Base-by-base conservation (phyloP, 2,329 filamentous ascomycete species). In the Scedosporium apiospermum region DNA sequence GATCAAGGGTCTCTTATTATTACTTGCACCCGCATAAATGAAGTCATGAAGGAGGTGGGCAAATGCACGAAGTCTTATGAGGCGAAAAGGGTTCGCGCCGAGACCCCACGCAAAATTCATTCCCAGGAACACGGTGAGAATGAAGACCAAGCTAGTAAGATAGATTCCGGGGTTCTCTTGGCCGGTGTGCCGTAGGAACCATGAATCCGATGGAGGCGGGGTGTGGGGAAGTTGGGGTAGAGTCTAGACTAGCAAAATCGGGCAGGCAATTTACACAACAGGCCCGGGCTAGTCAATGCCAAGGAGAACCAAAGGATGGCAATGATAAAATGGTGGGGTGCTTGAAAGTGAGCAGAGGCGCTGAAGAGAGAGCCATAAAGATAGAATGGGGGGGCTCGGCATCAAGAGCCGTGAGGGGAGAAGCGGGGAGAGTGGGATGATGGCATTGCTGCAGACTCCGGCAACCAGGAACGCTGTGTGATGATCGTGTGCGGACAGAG, bases 381-480 rank as follows among this genome's bases (percentile, higher is more conserved):
- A 14, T 3, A 6, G 12, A n/a, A n/a, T 1, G 51, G 51, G 18
- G 18, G 23, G 18, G 23, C 12, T 23, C 51, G 51, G 51, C 51
- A 55, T 55, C 51, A 55, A 55, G 51, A 55, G 51, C 51, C 51
- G 51, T 55, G 51, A 55, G 51, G 51, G 51, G 51, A 23, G 18
- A 23, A 27, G 51, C 23, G 51, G 51, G 51, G 51, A 55, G 51
- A 26, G 51, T 55, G 18, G 51, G 23, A 55, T 55, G 18, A 55
- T 27, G 21, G 18, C 12, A 14, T 14, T 55, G 27, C 51, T 55
- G 23, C 18, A 6, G 18, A 16, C 51, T 27, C 51, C 51, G 51
- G 18, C 51, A 55, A 55, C 18, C 51, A 49, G 44, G 44, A 49
- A 18, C 44, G 16, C n/a, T n/a, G 18, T 2, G 6, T 18, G 16